phyloP scores from a whole-genome alignment of 148 eudicot species.

The Beta vulgaris region DNA sequence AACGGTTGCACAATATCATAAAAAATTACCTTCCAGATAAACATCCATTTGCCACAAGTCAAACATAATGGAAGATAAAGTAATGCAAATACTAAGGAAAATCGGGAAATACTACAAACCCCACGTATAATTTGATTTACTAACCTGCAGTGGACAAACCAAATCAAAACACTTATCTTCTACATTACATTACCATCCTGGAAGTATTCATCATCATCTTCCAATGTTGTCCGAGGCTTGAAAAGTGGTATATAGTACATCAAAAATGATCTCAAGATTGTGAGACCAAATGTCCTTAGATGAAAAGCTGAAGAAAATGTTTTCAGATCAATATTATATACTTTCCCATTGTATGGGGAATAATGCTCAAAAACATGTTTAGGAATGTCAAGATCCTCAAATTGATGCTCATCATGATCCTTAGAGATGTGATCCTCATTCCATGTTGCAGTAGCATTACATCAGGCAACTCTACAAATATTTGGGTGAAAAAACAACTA shows the following conservation, averaged over 20 bases:
- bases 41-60: not conserved
- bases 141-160: constrained; percentile 71
- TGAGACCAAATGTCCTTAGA: constrained; percentile 51
- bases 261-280: constrained; percentile 78
- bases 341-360: constrained; percentile 50
- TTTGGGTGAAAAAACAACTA: constrained; percentile 4
- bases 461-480: constrained; percentile 45
- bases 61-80: not conserved
- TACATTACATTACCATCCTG: constrained; percentile 44
- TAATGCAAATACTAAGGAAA: not conserved
- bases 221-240: constrained; percentile 56
- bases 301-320: constrained; percentile 85
- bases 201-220: constrained; percentile 84
- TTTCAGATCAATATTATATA: constrained; percentile 56
- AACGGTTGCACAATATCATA: not conserved
- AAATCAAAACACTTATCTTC: constrained; percentile 57
- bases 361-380: constrained; percentile 46
- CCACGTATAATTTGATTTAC: constrained; percentile 77
- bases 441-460: constrained; percentile 66
- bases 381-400: constrained; percentile 37
- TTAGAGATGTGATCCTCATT: constrained; percentile 50
- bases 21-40: not conserved
- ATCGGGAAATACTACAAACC: constrained; percentile 36
- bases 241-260: constrained; percentile 76
- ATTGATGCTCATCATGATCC: constrained; percentile 42